Evolutionary conservation across 495 filamentous ascomycete genomes (phyloP).

Genomic region (Aspergillus leporis): DNA sequence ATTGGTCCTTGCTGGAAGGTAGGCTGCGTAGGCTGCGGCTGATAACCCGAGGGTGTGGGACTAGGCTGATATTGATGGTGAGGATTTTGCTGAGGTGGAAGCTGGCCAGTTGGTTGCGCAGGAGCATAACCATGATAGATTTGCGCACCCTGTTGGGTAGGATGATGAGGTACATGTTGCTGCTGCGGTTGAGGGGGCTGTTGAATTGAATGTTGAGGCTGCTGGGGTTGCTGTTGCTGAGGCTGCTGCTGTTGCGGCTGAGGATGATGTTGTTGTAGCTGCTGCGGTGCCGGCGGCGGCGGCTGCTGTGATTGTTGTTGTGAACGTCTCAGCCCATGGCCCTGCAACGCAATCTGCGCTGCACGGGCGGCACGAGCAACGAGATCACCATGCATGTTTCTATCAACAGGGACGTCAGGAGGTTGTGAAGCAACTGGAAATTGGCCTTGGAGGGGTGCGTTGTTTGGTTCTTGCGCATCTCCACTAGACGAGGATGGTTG

Average conservation of each 20-base stretch:
- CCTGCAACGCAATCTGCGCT: slow-evolving; percentile 55
- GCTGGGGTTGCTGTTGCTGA: slow-evolving; percentile 20
- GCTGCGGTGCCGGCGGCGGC: slow-evolving; percentile 31
- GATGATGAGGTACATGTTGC: slow-evolving; percentile 24
- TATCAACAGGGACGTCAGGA: slow-evolving; percentile 42
- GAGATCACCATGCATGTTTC: slow-evolving; percentile 52
- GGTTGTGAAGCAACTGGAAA: slow-evolving; percentile 45
- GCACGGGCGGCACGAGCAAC: slow-evolving; percentile 55
- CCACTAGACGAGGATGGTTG: slow-evolving; percentile 44
- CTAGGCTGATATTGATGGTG: slow-evolving; percentile 44
- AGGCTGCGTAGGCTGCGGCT: slow-evolving; percentile 33
- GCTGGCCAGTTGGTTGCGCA: slow-evolving; percentile 25
- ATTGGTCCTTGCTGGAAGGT: slow-evolving; percentile 46
- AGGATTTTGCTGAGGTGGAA: slow-evolving; percentile 29
- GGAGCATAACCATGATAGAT: slow-evolving; percentile 22
- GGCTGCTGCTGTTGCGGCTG: slow-evolving; percentile 31
- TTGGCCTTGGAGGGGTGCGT: slow-evolving; percentile 45
- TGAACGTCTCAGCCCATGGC: slow-evolving; percentile 43
- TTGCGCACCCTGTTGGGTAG: slow-evolving; percentile 26
- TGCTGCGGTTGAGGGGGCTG: slow-evolving; percentile 24
- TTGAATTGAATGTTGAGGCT: slow-evolving; percentile 18
- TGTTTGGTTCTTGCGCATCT: slow-evolving; percentile 40
- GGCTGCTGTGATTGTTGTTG: slow-evolving; percentile 44
- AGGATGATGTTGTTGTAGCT: slow-evolving; percentile 25
- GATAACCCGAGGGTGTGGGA: slow-evolving; percentile 42